Evolutionary conservation across 2,329 filamentous ascomycete genomes (phyloP).

Genomic region (Clonostachys rhizophaga): DNA sequence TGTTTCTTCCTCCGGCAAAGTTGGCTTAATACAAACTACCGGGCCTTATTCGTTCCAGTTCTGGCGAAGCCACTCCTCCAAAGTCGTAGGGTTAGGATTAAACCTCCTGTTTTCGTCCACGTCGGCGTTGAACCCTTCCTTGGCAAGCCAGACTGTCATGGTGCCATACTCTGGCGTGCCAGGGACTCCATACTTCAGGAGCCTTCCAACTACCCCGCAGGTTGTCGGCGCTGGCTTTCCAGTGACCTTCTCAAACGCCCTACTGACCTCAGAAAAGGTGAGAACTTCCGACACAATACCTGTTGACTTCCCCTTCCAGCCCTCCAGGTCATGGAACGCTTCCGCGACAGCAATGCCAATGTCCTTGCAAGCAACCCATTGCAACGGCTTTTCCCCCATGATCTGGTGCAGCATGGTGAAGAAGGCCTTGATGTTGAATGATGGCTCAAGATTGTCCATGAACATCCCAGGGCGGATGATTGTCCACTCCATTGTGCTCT

Average conservation of each 20-base stretch:
- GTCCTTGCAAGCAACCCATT: conserved; percentile 28
- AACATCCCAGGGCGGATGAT: conserved; percentile 55
- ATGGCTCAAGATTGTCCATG: conserved; percentile 40
- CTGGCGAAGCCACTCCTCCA: conserved; percentile 3
- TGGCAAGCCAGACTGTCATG: neutral
- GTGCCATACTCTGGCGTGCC: neutral
- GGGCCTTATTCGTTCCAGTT: neutral
- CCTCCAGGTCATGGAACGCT: conserved; percentile 21
- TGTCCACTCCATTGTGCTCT: conserved; percentile 44
- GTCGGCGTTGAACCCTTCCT: neutral
- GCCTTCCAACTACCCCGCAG: neutral
- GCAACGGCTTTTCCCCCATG: conserved; percentile 11
- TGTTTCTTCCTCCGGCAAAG: no score
- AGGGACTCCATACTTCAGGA: neutral
- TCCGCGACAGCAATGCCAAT: conserved; percentile 34
- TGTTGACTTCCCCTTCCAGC: conserved; percentile 9
- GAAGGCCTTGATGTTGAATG: conserved; percentile 21
- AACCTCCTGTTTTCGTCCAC: neutral
- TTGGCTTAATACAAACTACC: no score
- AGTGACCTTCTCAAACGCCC: neutral
- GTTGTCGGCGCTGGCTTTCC: neutral
- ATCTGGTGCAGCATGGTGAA: conserved; percentile 8
- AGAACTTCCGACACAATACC: neutral
- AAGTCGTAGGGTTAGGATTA: conserved; percentile 6
- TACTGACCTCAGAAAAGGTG: neutral